These are phyloP conservation scores for Ilyonectria mors-panacis DNA, from an alignment of 2,329 filamentous ascomycete species.

Conservation along the genomic window DNA sequence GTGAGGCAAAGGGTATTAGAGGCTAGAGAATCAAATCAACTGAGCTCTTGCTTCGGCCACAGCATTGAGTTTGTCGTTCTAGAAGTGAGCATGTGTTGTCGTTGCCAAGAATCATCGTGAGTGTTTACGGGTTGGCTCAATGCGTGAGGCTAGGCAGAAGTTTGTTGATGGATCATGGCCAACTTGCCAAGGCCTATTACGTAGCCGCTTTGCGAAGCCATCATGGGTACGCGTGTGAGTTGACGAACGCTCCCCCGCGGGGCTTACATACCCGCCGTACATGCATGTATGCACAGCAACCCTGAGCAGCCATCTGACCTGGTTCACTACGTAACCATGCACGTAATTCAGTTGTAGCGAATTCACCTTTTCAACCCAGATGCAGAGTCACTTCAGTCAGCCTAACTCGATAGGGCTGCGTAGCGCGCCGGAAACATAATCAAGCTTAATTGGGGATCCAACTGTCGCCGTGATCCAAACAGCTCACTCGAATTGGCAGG, in stretches of 20 bases:
- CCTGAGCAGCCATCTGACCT: not conserved
- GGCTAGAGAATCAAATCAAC: constrained; percentile 39
- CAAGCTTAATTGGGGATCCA: not conserved
- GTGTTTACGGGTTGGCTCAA: not conserved
- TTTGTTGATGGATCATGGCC: constrained; percentile 2
- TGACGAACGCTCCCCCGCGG: constrained; percentile 3
- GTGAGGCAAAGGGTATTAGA: constrained; percentile 40
- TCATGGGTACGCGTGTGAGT: not conserved
- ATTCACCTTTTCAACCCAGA: constrained; percentile 1
- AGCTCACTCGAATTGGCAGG: constrained; percentile 18
- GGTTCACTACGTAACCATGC: constrained; percentile 10
- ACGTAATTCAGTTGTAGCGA: constrained; percentile 2
- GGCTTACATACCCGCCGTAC: not conserved
- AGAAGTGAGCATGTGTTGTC: constrained; percentile 13
- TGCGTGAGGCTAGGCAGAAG: not conserved
- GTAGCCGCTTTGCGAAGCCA: not conserved
- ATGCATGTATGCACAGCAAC: constrained; percentile 19
- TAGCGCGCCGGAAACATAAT: not conserved
- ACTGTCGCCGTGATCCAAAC: not conserved
- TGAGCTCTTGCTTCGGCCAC: constrained; percentile 31
- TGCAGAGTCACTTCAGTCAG: not conserved
- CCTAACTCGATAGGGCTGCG: not conserved
- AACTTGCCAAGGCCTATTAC: constrained; percentile 6
- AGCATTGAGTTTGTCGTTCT: not conserved
- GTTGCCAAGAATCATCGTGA: not conserved